These are phyloP conservation scores for Colletotrichum lindemuthianum DNA, from an alignment of 2,329 filamentous ascomycete species.

Conservation along the genomic window DNA sequence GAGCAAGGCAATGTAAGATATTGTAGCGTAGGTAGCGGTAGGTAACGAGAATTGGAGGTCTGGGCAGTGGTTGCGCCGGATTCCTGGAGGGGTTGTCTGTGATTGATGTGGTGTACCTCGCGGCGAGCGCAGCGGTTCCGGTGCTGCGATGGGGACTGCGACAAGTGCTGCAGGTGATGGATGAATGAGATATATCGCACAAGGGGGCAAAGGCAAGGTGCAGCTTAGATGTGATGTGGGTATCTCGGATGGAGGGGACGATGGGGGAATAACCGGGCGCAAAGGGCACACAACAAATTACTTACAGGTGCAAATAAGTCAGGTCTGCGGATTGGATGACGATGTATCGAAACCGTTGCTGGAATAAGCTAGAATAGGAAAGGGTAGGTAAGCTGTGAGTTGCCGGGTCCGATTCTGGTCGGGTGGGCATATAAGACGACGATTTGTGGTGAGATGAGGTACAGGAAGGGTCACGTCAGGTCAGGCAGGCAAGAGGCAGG, in stretches of 20 bases:
- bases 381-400: conserved; percentile 12
- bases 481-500: conserved; percentile 12
- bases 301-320: conserved; percentile 21
- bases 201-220: conserved; percentile 25
- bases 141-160: not conserved
- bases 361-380: conserved; percentile 27
- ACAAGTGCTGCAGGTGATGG: conserved; percentile 8
- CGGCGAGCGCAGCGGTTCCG: not conserved
- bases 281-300: conserved; percentile 23
- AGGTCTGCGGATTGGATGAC: conserved; percentile 4
- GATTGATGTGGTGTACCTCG: conserved; percentile 15
- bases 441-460: conserved; percentile 6
- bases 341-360: conserved; percentile 5
- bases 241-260: conserved; percentile 23
- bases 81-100: conserved; percentile 14
- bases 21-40: not conserved
- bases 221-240: conserved; percentile 25
- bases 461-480: too few relatives aligned
- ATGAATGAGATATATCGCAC: conserved; percentile 33
- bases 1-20: too few relatives aligned
- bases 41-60: conserved; percentile 14
- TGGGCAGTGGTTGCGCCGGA: conserved; percentile 24
- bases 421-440: conserved; percentile 31
- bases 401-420: conserved; percentile 31
- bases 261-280: conserved; percentile 4